phyloP scores from a whole-genome alignment of 176 grass and related monocot genomes.

The Cenchrus purpureus region DNA sequence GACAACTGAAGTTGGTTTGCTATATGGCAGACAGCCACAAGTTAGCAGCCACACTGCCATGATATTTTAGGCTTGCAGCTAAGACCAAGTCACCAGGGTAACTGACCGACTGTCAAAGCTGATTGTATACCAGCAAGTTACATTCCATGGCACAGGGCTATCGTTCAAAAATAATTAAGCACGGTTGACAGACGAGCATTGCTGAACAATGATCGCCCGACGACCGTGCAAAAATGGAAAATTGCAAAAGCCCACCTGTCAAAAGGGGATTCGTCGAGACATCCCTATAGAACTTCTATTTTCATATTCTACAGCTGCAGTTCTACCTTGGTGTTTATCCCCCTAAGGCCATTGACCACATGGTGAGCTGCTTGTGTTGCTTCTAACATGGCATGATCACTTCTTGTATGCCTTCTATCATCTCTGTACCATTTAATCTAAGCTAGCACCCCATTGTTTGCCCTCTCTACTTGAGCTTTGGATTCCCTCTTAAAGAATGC shows the following conservation, averaged over 20 bases:
- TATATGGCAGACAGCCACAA: not conserved
- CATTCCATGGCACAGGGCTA: conserved; percentile 6
- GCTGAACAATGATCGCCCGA: not conserved
- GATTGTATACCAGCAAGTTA: not conserved
- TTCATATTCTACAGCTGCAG: not conserved
- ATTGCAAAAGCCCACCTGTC: not conserved
- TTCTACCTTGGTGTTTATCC: not conserved
- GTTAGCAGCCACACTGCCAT: not conserved
- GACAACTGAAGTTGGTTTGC: too few relatives aligned
- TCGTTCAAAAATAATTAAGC: not conserved
- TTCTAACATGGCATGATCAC: not conserved
- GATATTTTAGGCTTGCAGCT: not conserved
- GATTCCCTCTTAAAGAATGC: not conserved
- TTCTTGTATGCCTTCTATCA: not conserved
- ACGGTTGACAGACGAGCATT: not conserved
- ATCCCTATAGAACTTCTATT: not conserved
- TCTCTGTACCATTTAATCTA: not conserved
- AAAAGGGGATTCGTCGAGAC: not conserved
- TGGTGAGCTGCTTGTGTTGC: not conserved
- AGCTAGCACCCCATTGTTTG: conserved; percentile 6
- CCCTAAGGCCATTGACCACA: not conserved
- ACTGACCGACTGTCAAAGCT: conserved; percentile 1
- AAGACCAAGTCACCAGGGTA: not conserved
- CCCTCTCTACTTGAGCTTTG: not conserved
- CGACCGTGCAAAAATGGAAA: not conserved